Base-by-base conservation (phyloP, 345 rosid genomes). In the Combretum micranthum region DNA sequence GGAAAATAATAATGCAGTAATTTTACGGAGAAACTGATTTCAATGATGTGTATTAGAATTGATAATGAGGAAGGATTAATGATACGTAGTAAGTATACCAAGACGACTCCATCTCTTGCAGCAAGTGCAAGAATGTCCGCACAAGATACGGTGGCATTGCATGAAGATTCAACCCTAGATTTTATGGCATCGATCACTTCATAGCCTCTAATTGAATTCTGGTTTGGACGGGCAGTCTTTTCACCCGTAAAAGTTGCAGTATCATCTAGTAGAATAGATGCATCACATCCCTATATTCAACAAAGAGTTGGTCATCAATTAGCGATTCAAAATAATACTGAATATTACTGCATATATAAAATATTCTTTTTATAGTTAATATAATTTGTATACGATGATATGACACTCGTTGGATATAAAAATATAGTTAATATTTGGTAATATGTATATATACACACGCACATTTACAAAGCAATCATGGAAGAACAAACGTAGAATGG, bases 41-140 rank as follows among this genome's bases (percentile, higher is more conserved):
- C 6, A 25, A 32, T 32, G 39, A 32, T 32, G 39, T 32, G 39
- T 32, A 32, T 32, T 32, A 11, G 9, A 32, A 7, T 32, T 32
- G 39, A 32, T 32, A 32, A 32, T 25, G 9, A 32, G 39, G 39
- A 4, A 32, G 39, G 10, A 32, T n/a, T n/a, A n/a, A n/a, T n/a
- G n/a, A n/a, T n/a, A n/a, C n/a, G 9, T 11, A 32, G 39, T 32
- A 25, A 7, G 3, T 25, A 7, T 25, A 80, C 97, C 44, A 89
- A 52, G 75, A 73, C 70, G 0, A 87, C 88, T 8, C 87, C 77
- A 59, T 87, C 94, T 65, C 84, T 78, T 16, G 96, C 90, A 4
- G 64, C 84, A 43, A 72, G 71, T 15, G 96, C 97, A 14, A 93
- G 88, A 61, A 89, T 80, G 63, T 93, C 96, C n/a, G 90, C 88